phyloP scores from a whole-genome alignment of 768 basidiomycete species.

The Dacryopinax spathularia region DNA sequence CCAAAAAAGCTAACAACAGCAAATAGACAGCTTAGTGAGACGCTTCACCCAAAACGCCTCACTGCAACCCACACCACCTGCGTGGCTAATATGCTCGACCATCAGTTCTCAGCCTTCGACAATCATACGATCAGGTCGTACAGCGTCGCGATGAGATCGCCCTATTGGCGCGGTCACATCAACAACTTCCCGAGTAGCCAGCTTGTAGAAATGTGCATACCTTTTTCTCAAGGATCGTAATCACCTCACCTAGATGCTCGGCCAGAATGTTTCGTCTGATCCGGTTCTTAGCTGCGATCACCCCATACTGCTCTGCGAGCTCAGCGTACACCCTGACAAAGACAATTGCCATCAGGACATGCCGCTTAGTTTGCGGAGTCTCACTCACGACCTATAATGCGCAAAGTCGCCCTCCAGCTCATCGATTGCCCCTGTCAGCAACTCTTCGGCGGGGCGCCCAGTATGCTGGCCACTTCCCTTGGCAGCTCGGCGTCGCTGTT shows the following conservation, averaged over 20 bases:
- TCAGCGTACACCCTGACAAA: conserved; percentile 66
- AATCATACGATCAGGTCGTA: conserved; percentile 43
- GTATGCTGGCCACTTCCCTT: conserved; percentile 5
- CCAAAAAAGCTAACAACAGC: not conserved
- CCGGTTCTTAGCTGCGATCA: conserved; percentile 71
- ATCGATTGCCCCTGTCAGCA: conserved; percentile 63
- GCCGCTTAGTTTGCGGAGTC: not conserved
- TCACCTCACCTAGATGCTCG: conserved; percentile 76
- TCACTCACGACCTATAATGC: conserved; percentile 77
- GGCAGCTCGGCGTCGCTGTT: conserved; percentile 9
- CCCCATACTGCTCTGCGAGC: conserved; percentile 83
- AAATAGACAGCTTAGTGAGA: not conserved
- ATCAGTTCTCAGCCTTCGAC: not conserved
- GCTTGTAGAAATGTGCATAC: conserved; percentile 26
- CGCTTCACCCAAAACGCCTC: not conserved
- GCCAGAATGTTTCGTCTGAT: conserved; percentile 75
- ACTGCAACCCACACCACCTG: not conserved
- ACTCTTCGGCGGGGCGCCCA: conserved; percentile 70
- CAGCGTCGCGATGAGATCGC: conserved; percentile 84
- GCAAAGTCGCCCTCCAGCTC: conserved; percentile 92
- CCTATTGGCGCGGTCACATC: conserved; percentile 31
- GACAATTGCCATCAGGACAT: conserved; percentile 6
- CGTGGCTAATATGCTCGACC: not conserved
- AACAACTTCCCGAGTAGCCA: not conserved
- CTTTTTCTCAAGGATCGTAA: conserved; percentile 85